Base-by-base conservation (phyloP, 2,329 filamentous ascomycete genomes). In the Calonectria fujianensis region DNA sequence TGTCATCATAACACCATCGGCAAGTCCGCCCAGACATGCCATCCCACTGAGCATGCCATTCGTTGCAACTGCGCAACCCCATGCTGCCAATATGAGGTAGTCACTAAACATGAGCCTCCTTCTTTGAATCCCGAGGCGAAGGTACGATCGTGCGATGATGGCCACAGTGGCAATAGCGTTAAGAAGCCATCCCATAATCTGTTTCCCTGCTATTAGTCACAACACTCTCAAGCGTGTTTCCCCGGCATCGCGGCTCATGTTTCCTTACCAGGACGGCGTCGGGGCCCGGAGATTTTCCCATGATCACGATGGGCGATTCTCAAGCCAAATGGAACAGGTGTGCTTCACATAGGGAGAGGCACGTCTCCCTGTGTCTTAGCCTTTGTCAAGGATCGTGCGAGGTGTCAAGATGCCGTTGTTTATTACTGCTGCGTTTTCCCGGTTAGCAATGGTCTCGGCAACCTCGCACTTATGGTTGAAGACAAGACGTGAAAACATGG, bases 1-100 rank as follows among this genome's bases (percentile, higher is more conserved):
- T n/a, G 61, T 48, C 61, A 65, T 65, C 61, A 65, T 65, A 27
- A 65, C 61, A 11, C 31, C 61, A 13, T 50, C n/a, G 10, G 9
- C 41, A n/a, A 48, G 31, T 5, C 39, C 61, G 16, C 61, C 61
- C 13, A 65, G 27, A 4, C 11, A 18, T 32, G 41, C 39, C 16
- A 65, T 39, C 18, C 31, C 11, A 4, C 29, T 65, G 4, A 27
- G 24, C 61, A 65, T 50, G 10, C 9, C 29, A 50, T 65, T 65
- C 7, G 61, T 65, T 32, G 61, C 41, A 20, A 65, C 20, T 24
- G 41, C 41, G 29, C 41, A n/a, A 24, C 1, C 39, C 61, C 61
- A 65, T 20, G 61, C 61, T 32, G 41, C 29, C 39, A n/a, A 18
- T 16, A 65, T 65, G 20, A 65, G 31, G 9, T 50, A 65, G 61